A percentile compares a stretch with the other conserved stretches of the same genome.
phyloP scores from a whole-genome alignment of 345 rosid species.

The Populus euphratica region DNA sequence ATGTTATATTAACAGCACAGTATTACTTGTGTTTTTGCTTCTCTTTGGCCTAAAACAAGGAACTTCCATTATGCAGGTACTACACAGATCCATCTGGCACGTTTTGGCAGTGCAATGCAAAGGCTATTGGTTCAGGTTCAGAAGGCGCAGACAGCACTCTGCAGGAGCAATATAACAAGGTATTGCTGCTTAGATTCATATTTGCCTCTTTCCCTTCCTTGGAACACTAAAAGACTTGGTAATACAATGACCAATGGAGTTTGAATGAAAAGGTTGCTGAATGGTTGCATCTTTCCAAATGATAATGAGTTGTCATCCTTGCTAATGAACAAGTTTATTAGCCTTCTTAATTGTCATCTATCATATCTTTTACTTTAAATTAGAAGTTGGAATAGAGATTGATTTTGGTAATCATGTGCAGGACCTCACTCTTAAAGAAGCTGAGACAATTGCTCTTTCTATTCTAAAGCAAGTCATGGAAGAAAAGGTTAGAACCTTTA shows the following conservation, averaged over 20 bases:
- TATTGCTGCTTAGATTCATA: conserved; percentile 11
- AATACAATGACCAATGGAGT: neutral
- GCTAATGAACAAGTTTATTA: neutral
- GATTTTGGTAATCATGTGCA: conserved; percentile 19
- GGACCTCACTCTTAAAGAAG: conserved; percentile 82
- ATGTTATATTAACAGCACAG: neutral
- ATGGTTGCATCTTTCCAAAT: neutral
- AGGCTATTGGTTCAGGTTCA: conserved; percentile 98
- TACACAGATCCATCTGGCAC: conserved; percentile 98
- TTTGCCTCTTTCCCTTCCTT: neutral
- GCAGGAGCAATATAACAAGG: conserved; percentile 97
- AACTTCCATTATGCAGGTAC: conserved; percentile 46
- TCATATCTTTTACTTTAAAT: neutral
- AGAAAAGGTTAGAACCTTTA: conserved; percentile 57
- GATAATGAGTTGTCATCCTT: neutral
- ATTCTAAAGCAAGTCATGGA: conserved; percentile 99
- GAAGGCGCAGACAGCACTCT: conserved; percentile 97
- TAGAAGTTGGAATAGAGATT: neutral
- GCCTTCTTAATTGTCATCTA: neutral
- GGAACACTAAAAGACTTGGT: neutral
- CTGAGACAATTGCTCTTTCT: conserved; percentile 83
- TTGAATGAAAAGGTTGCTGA: neutral
- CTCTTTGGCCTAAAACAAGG: neutral
- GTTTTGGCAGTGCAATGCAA: conserved; percentile 98
- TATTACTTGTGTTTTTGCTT: neutral